Evolutionary conservation across 371 early-diverging fungal species (phyloP).

Genomic region (Circinella umbellata): DNA sequence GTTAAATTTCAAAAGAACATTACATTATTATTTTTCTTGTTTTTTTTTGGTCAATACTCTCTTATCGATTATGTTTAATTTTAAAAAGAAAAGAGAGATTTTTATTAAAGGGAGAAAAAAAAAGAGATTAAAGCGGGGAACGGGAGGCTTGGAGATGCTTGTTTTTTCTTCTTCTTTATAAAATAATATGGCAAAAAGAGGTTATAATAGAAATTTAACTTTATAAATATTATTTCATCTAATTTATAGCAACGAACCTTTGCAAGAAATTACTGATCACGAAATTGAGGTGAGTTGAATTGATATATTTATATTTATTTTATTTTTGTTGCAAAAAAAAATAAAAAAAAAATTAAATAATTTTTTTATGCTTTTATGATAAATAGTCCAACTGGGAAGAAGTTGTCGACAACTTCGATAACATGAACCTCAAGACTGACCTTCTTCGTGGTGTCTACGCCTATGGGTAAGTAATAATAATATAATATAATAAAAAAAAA

Average conservation of each 20-base stretch:
- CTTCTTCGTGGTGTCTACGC: constrained; percentile 90
- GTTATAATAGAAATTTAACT: constrained; percentile 48
- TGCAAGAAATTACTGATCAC: constrained; percentile 32
- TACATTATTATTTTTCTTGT: not conserved
- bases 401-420: constrained; percentile 81
- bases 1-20: too few species aligned
- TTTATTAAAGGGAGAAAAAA: not conserved
- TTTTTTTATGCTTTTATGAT: constrained; percentile 11
- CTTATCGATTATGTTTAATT: too few species aligned
- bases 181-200: constrained; percentile 18
- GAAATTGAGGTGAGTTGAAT: constrained; percentile 32
- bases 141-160: constrained; percentile 12
- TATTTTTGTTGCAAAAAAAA: not conserved
- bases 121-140: not conserved
- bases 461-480: constrained; percentile 63
- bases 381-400: constrained; percentile 77
- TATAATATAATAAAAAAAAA: too few species aligned
- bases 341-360: not conserved
- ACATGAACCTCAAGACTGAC: constrained; percentile 83
- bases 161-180: too few species aligned
- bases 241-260: constrained; percentile 30
- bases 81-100: not conserved
- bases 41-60: too few species aligned
- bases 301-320: not conserved
- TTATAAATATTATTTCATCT: constrained; percentile 29